Evolutionary conservation across 768 basidiomycete species (phyloP), one percentile per base, ranked within the genome.

Genomic region (Podaxis sp.): DNA sequence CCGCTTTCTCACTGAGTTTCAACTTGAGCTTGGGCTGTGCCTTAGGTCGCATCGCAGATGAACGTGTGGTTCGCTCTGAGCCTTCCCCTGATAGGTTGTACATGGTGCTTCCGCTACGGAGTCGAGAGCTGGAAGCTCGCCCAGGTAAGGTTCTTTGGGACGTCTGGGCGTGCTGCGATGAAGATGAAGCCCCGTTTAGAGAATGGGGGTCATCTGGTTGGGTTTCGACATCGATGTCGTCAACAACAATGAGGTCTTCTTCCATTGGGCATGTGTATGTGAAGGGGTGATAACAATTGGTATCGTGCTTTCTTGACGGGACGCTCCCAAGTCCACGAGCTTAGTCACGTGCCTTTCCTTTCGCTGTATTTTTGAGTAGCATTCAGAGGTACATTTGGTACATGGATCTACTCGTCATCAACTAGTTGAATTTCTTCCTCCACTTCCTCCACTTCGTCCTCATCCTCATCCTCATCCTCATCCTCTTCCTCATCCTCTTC

Each of bases 1-100:
- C 90, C 2, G 89, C 86, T 69, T 90, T 91, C 63, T 92, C 93
- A 73, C 91, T 89, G 69, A 95, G 76, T 76, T 95, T 95, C 56
- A 95, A 85, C 73, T 94, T 95, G 38, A 95, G 82, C 73, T 93
- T 95, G 5, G 93, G 91, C 67, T 86, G 84, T 0, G 77, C 76
- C 61, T 82, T 85, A 12, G 76, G 67, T 60, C 80, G 82, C 56
- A 76, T 72, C 28, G 77, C 74, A 8, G 84, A 73, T n/a, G 84
- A 85, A 44, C 89, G 85, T 26, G 84, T 89, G 2, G 82, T 74
- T 30, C 85, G 83, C 44, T 87, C 88, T 4, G 75, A 65, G 48
- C 67, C 67, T 24, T 80, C 79, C 44, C 65, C 54, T 15, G 70
- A 57, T 15, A 68, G 68, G 52, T 61, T 66, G 48, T 70, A 66